Evolutionary conservation across 2,329 filamentous ascomycete genomes (phyloP).

Genomic region (Aphanocladium album): DNA sequence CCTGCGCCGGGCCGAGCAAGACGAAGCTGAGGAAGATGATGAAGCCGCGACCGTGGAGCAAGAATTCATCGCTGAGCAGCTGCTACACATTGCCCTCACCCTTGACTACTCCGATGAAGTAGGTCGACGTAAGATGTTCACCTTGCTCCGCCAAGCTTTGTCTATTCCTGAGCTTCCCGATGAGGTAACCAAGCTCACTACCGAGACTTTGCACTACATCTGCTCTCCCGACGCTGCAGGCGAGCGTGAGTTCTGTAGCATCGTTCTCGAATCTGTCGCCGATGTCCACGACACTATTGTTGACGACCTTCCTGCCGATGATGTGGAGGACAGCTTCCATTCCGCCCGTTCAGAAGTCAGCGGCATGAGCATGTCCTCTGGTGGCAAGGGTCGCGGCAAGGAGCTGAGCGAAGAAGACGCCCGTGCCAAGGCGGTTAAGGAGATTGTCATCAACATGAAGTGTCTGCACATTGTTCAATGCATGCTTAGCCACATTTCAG

Average conservation of each 20-base stretch:
- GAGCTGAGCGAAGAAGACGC: conserved; percentile 60
- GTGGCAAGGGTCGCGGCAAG: conserved; percentile 34
- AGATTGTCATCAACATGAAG: conserved; percentile 97
- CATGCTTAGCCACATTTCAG: conserved; percentile 90
- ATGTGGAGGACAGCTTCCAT: conserved; percentile 74
- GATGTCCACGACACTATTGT: conserved; percentile 95
- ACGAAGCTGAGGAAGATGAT: conserved; percentile 56
- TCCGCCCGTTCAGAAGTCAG: conserved; percentile 85
- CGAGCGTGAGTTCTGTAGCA: conserved; percentile 76
- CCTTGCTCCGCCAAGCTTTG: conserved; percentile 77
- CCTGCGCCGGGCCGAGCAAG: conserved; percentile 52
- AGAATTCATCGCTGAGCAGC: conserved; percentile 93
- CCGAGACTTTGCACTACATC: conserved; percentile 76
- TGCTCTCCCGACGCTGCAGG: conserved; percentile 70
- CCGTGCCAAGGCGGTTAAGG: conserved; percentile 71
- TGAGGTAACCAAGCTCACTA: conserved; percentile 81
- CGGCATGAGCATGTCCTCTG: conserved; percentile 53
- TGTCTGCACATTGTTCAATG: conserved; percentile 96
- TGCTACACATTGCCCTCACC: conserved; percentile 85
- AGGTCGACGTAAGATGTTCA: conserved; percentile 92
- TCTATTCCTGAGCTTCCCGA: conserved; percentile 86
- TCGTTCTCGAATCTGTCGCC: conserved; percentile 88
- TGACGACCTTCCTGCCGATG: conserved; percentile 56
- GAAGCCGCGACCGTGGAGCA: conserved; percentile 83
- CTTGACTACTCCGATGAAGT: conserved; percentile 98